phyloP scores from a whole-genome alignment of 306 rosid genomes.

The Quercus cerris region DNA sequence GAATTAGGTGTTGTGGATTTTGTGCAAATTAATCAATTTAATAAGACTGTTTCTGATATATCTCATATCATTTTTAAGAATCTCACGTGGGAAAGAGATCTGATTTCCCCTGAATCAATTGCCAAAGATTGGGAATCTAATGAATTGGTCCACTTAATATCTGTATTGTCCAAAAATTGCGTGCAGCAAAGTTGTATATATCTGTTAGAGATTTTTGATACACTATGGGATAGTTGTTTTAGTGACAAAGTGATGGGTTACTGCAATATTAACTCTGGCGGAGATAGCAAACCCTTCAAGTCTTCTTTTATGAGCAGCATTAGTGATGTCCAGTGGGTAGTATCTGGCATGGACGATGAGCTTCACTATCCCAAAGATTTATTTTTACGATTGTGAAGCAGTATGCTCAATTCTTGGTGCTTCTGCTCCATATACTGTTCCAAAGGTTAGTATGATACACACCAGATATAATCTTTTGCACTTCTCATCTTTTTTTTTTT shows the following conservation, averaged over 20 bases:
- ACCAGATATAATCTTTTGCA: background rate
- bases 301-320: conserved; percentile 65
- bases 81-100: conserved; percentile 49
- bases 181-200: conserved; percentile 53
- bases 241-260: conserved; percentile 58
- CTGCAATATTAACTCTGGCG: conserved; percentile 42
- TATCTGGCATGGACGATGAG: conserved; percentile 54
- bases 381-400: conserved; percentile 69
- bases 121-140: conserved; percentile 89
- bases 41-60: conserved; percentile 51
- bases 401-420: conserved; percentile 68
- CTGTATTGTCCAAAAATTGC: conserved; percentile 51
- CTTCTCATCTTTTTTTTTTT: background rate
- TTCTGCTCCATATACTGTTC: conserved; percentile 77
- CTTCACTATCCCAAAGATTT: conserved; percentile 81
- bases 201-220: conserved; percentile 75
- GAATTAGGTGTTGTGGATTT: conserved; percentile 77
- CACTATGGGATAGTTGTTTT: conserved; percentile 79
- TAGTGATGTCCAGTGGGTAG: conserved; percentile 70
- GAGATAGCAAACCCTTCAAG: conserved; percentile 49
- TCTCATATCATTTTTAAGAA: conserved; percentile 40
- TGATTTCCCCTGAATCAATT: conserved; percentile 51
- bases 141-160: conserved; percentile 58
- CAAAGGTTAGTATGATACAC: conserved; percentile 55
- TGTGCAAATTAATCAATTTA: conserved; percentile 59